Evolutionary conservation across 2,329 filamentous ascomycete species (phyloP), one percentile per base, ranked within the genome.

Genomic region (Zarea fungicola): DNA sequence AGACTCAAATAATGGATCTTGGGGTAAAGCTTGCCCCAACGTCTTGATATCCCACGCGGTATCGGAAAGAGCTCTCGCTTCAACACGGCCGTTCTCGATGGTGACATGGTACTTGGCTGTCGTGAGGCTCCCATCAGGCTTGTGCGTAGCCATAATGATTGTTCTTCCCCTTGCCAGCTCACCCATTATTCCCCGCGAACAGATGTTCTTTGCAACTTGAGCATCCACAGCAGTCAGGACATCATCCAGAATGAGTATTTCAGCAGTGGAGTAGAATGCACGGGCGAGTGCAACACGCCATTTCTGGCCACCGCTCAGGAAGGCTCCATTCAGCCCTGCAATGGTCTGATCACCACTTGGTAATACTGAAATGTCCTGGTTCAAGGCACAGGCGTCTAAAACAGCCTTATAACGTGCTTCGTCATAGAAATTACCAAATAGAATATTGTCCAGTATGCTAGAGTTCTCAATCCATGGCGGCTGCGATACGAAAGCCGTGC

Each of bases 381-480:
- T 53, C 4, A 76, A 60, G 2, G 66, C 69, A 39, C 71, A 74
- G 3, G 74, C 74, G 16, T 69, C 59, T 16, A 80, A 60, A 1
- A 76, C 73, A 21, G 64, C 62, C 14, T 67, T 61, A 52, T 80
- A 80, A 3, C 71, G 66, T 10, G 51, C 46, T 21, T 65, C 57
- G 19, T 69, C 61, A 35, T 69, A 68, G 1, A 63, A 60, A 19
- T 67, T 60, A 13, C 72, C 72, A 42, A 75, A 75, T 2, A 69
- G 47, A 31, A 76, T 72, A 52, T 76, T 76, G 18, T 75, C 65
- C 7, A 59, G 61, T 10, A 75, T 57, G 0, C 71, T 70, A 5
- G 68, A 68, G 25, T 70, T 72, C 50, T 75, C 70, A 13, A 76
- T 61, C 73, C 72, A 76, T 0, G 73, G 67, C 1, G 65, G 68